Percentiles rank a stretch among this genome's conserved stretches.
These are phyloP conservation scores for Corylus americana DNA, from an alignment of 306 rosid species.

Conservation along the genomic window DNA sequence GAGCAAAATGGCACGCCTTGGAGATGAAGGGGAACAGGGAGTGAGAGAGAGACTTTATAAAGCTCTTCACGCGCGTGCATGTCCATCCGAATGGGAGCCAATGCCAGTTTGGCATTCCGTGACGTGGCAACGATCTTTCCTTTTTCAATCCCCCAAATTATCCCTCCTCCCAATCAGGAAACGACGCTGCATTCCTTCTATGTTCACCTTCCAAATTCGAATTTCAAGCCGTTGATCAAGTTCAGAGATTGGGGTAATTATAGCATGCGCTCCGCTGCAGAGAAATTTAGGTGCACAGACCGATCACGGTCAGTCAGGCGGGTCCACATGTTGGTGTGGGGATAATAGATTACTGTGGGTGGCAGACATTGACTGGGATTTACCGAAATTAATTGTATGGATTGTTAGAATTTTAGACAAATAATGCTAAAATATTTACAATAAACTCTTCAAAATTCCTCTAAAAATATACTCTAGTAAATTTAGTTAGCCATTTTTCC, in stretches of 20 bases:
- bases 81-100: conserved; percentile 29
- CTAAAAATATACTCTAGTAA: too few relatives aligned
- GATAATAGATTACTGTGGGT: too few relatives aligned
- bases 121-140: conserved; percentile 41
- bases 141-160: conserved; percentile 3
- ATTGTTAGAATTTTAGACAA: too few relatives aligned
- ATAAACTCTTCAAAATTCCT: too few relatives aligned
- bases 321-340: conserved; percentile 9
- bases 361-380: too few relatives aligned
- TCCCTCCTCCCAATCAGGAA: not conserved
- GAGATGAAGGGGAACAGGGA: conserved; percentile 34
- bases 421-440: too few relatives aligned
- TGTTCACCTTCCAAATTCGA: conserved; percentile 34
- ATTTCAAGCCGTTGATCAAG: conserved; percentile 53
- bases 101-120: conserved; percentile 42
- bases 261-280: conserved; percentile 16
- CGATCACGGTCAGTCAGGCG: not conserved
- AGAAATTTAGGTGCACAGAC: not conserved
- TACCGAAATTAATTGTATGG: too few relatives aligned
- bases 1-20: conserved; percentile 63
- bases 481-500: too few relatives aligned
- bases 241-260: not conserved
- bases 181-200: not conserved
- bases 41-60: conserved; percentile 53
- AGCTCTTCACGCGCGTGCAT: conserved; percentile 60